phyloP scores from a whole-genome alignment of 805 yeast species.

The Lachancea waltii region DNA sequence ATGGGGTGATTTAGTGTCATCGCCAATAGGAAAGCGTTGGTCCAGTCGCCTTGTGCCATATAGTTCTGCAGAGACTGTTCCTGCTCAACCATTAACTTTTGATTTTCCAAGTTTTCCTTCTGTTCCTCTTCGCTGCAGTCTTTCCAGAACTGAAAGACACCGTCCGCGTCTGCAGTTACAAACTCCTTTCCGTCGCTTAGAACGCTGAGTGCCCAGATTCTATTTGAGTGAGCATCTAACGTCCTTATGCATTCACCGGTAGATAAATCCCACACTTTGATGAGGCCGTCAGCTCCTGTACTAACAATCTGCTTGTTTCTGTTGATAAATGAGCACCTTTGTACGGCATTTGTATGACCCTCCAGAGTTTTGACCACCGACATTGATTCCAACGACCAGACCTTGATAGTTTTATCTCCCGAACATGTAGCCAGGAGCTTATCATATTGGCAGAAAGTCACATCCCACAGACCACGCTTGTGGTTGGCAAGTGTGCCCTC shows the following conservation, averaged over 20 bases:
- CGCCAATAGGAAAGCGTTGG: slow-evolving; percentile 80
- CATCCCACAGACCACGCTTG: slow-evolving; percentile 91
- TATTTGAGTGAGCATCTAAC: slow-evolving; percentile 86
- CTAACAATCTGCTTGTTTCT: slow-evolving; percentile 59
- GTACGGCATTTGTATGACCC: slow-evolving; percentile 91
- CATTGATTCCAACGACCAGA: slow-evolving; percentile 81
- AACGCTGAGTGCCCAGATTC: slow-evolving; percentile 84
- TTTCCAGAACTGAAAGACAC: slow-evolving; percentile 80
- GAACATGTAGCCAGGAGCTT: slow-evolving; percentile 74
- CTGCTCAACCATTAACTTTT: slow-evolving; percentile 62
- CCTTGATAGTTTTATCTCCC: slow-evolving; percentile 84
- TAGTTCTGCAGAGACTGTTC: slow-evolving; percentile 81
- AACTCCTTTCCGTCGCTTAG: slow-evolving; percentile 61
- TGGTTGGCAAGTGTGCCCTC: slow-evolving; percentile 84
- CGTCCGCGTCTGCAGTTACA: slow-evolving; percentile 92
- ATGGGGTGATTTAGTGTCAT: slow-evolving; percentile 84
- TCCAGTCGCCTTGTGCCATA: slow-evolving; percentile 71
- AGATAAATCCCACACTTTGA: slow-evolving; percentile 81
- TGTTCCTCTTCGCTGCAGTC: slow-evolving; percentile 77
- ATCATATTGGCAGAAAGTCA: slow-evolving; percentile 74
- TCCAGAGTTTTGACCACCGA: slow-evolving; percentile 78
- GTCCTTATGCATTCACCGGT: slow-evolving; percentile 78
- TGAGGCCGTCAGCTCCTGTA: slow-evolving; percentile 89
- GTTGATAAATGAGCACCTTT: slow-evolving; percentile 66
- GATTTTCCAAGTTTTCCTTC: slow-evolving; percentile 43